These are phyloP conservation scores for Pichia sp. DNA, from an alignment of 1,139 yeast genomes.

Conservation along the genomic window DNA sequence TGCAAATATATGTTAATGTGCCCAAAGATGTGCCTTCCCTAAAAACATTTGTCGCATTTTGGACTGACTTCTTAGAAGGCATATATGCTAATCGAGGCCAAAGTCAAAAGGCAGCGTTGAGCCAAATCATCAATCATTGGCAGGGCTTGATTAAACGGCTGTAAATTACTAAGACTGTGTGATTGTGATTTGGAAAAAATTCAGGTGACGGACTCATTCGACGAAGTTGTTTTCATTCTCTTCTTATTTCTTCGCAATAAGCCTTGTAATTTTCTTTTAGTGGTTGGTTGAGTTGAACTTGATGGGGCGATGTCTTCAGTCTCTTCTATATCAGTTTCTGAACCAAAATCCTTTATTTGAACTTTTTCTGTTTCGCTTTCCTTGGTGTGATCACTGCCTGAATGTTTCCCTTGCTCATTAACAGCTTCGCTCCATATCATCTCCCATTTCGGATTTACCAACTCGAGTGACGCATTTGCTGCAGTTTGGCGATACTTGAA, in stretches of 20 bases:
- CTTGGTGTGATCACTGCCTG: not conserved
- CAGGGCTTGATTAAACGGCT: not conserved
- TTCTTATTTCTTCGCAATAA: conserved; percentile 8
- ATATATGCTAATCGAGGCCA: conserved; percentile 17
- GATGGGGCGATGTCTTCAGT: not conserved
- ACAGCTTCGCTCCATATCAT: not conserved
- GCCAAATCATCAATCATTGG: conserved; percentile 16
- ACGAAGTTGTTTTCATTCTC: not conserved
- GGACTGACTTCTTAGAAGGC: conserved; percentile 37
- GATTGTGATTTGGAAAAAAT: not conserved
- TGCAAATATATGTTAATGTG: conserved; percentile 26
- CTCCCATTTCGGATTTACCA: conserved; percentile 1
- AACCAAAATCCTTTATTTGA: not conserved
- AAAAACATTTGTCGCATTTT: conserved; percentile 43
- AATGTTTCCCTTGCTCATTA: not conserved
- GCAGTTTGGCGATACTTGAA: not conserved
- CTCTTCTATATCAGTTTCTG: not conserved
- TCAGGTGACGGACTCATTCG: not conserved
- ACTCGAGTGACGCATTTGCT: not conserved
- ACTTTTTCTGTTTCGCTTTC: not conserved
- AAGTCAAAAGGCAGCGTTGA: conserved; percentile 14
- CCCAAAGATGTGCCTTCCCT: conserved; percentile 37
- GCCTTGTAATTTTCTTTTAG: conserved; percentile 13
- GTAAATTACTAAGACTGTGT: not conserved
- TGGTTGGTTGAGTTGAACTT: not conserved